Conservation (phyloP, 371 early-diverging fungal species). For the Rhizomucor miehei region DNA sequence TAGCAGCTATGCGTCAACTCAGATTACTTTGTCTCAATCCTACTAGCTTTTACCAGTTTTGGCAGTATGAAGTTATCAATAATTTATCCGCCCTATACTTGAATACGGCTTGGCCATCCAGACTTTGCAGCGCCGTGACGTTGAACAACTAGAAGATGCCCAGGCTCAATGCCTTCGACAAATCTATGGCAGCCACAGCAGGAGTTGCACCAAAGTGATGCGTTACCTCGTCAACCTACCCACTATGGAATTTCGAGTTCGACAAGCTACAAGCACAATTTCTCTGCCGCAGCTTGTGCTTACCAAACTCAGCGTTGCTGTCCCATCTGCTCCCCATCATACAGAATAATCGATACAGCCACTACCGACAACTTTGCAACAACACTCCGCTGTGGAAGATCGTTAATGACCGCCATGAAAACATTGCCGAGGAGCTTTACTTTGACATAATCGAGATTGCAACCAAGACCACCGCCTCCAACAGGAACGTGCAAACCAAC, state of each 20-base stretch:
- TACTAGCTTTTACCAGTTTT: not conserved
- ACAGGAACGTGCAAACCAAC: not conserved
- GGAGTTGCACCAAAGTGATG: not conserved
- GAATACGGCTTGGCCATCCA: conserved; percentile 12
- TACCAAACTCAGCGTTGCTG: not conserved
- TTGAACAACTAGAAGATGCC: not conserved
- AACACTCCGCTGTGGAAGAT: not conserved
- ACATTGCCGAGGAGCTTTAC: not conserved
- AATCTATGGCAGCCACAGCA: not conserved
- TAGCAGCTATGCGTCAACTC: conserved; percentile 6
- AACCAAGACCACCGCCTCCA: not conserved
- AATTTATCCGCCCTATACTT: conserved; percentile 7
- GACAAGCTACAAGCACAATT: not conserved
- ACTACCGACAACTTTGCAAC: not conserved
- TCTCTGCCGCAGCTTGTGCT: not conserved
- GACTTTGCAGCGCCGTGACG: not conserved
- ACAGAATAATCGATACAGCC: not conserved
- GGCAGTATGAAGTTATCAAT: conserved; percentile 2
- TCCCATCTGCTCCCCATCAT: not conserved
- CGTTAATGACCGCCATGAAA: too few species aligned
- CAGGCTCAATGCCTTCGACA: not conserved
- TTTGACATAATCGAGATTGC: not conserved
- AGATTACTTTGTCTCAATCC: conserved; percentile 1
- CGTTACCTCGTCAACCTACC: not conserved
- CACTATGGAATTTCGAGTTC: not conserved